These are phyloP conservation scores for Colletotrichum simmondsii DNA, from an alignment of 2,329 filamentous ascomycete species.

Conservation along the genomic window DNA sequence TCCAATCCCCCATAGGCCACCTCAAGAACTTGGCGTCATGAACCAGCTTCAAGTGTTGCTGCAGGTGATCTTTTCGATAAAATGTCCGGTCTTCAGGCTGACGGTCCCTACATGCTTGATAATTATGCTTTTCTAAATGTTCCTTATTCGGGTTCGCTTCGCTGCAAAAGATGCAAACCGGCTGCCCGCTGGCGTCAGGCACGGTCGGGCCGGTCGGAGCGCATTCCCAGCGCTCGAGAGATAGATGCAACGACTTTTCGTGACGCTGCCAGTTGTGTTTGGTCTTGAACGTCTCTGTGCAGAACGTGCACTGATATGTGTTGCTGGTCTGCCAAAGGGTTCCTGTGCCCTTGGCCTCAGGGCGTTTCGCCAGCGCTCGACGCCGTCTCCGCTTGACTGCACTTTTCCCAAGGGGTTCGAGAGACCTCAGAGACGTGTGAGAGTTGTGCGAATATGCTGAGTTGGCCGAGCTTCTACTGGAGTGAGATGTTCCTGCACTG, in stretches of 20 bases:
- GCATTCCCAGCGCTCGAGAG: conserved; percentile 58
- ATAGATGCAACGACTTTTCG: conserved; percentile 57
- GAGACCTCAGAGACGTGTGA: not conserved
- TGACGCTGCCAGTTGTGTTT: conserved; percentile 62
- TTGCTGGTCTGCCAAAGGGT: conserved; percentile 12
- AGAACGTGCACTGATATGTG: conserved; percentile 56
- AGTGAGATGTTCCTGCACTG: conserved; percentile 34
- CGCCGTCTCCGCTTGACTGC: conserved; percentile 12
- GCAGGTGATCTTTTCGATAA: conserved; percentile 55
- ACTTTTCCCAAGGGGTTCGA: not conserved
- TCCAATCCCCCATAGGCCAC: conserved; percentile 30
- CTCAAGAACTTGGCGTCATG: conserved; percentile 22
- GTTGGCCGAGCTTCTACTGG: conserved; percentile 30
- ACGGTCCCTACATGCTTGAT: conserved; percentile 60
- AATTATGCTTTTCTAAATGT: conserved; percentile 52
- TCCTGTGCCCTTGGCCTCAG: not conserved
- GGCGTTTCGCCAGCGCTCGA: not conserved
- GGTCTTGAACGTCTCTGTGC: conserved; percentile 55
- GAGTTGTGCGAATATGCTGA: conserved; percentile 33
- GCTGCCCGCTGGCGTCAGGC: conserved; percentile 46
- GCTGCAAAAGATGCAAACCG: conserved; percentile 52
- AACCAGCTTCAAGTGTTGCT: conserved; percentile 48
- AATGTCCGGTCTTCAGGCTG: conserved; percentile 53
- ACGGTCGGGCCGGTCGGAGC: conserved; percentile 39
- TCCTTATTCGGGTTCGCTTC: conserved; percentile 40